Percentiles rank a stretch among this genome's conserved stretches.
Conservation (phyloP, 495 filamentous ascomycete species). For the Aspergillus hancockii region DNA sequence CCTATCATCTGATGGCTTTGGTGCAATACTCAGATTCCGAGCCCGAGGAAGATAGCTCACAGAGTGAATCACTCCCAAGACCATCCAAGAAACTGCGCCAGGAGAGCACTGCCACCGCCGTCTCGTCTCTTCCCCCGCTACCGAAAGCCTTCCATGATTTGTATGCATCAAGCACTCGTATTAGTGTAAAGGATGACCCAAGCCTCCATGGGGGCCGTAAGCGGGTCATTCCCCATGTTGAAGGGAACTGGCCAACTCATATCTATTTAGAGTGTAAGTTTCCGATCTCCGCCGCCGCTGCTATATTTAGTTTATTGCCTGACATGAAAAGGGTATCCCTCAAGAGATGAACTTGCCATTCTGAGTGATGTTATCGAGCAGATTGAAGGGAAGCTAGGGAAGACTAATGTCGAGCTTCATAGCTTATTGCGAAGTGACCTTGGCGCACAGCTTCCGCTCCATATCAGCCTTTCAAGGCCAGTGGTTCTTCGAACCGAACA, state of each 20-base stretch:
- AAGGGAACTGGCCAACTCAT: slow-evolving; percentile 91
- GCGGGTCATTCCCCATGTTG: slow-evolving; percentile 77
- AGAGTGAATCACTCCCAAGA: slow-evolving; percentile 21
- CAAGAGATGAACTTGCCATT: slow-evolving; percentile 51
- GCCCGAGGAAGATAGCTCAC: slow-evolving; percentile 40
- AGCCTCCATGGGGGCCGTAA: slow-evolving; percentile 80
- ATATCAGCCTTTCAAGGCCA: slow-evolving; percentile 84
- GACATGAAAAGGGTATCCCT: slow-evolving; percentile 67
- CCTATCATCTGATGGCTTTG: slow-evolving; percentile 50
- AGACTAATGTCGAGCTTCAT: slow-evolving; percentile 33
- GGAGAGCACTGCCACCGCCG: slow-evolving; percentile 7
- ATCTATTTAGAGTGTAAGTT: slow-evolving; percentile 90
- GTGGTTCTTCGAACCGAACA: slow-evolving; percentile 65
- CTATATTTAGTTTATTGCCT: slow-evolving; percentile 13
- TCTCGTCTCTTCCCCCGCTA: slow-evolving; percentile 70
- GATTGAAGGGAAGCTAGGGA: slow-evolving; percentile 26
- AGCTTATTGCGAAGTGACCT: slow-evolving; percentile 75
- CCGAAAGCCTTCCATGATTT: slow-evolving; percentile 83
- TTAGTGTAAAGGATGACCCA: slow-evolving; percentile 79
- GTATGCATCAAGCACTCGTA: slow-evolving; percentile 74
- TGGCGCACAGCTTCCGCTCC: slow-evolving; percentile 76
- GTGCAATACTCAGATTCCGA: slow-evolving; percentile 79
- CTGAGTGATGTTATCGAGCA: slow-evolving; percentile 55
- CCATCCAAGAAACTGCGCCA: slow-evolving; percentile 30
- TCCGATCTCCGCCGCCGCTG: neutral